Evolutionary conservation across 345 rosid genomes (phyloP).

Genomic region (Aquilaria yunnanensis): DNA sequence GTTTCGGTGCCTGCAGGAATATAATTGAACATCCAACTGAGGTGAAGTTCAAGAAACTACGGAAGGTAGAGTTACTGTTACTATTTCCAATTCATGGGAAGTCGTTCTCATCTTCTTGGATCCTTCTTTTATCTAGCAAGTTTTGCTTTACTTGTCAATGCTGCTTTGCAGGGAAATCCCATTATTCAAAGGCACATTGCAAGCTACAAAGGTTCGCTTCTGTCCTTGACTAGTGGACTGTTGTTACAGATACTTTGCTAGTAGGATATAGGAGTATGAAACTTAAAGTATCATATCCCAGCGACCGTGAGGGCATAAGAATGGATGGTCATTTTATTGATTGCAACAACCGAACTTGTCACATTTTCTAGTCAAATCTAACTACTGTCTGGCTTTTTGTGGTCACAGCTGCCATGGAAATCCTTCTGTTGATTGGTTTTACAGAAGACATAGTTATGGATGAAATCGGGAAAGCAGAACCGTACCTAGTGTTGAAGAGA

Average conservation of each 20-base stretch:
- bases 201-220: constrained; percentile 47
- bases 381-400: constrained; percentile 1
- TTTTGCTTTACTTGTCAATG: constrained; percentile 6
- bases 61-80: constrained; percentile 47
- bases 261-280: no score
- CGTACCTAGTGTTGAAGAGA: constrained; percentile 69
- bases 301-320: no score
- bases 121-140: background rate
- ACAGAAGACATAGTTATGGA: constrained; percentile 49
- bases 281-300: no score
- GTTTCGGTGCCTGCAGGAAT: constrained; percentile 37
- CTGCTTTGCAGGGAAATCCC: constrained; percentile 67
- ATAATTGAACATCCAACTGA: constrained; percentile 76
- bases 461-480: constrained; percentile 46
- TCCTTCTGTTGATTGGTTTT: constrained; percentile 70
- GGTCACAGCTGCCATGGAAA: constrained; percentile 74
- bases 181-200: constrained; percentile 55
- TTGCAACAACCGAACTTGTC: no score
- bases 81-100: background rate
- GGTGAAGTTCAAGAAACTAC: constrained; percentile 60
- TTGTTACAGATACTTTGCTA: no score
- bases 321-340: no score
- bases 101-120: background rate
- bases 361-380: no score
- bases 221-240: background rate